Conservation (phyloP, 2,329 filamentous ascomycete genomes). For the Aspergillus fischeri region DNA sequence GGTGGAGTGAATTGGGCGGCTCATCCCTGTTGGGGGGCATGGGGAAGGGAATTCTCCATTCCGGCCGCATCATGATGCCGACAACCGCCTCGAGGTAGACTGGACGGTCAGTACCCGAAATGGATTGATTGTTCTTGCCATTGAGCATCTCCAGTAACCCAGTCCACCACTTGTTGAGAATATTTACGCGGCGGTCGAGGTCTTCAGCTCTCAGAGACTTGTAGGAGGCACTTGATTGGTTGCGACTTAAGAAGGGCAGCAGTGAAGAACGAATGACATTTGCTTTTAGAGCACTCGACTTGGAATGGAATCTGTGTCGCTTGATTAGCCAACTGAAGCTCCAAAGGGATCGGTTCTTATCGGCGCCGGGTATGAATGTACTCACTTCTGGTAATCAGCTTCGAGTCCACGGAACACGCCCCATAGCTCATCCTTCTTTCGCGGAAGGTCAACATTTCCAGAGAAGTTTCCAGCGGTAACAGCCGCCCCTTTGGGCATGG, state of each 20-base stretch:
- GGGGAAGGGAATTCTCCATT: constrained; percentile 73
- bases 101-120: constrained; percentile 79
- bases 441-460: constrained; percentile 35
- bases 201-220: constrained; percentile 69
- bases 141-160: constrained; percentile 77
- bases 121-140: constrained; percentile 67
- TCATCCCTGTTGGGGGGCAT: constrained; percentile 50
- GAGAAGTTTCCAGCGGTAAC: constrained; percentile 34
- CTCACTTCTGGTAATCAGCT: constrained; percentile 62
- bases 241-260: constrained; percentile 71
- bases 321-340: constrained; percentile 8
- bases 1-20: constrained; percentile 29
- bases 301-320: constrained; percentile 61
- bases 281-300: constrained; percentile 69
- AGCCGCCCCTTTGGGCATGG: constrained; percentile 43
- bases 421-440: constrained; percentile 67
- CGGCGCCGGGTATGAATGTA: not conserved
- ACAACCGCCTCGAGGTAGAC: constrained; percentile 73
- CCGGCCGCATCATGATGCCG: constrained; percentile 79
- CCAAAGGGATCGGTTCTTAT: not conserved
- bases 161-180: constrained; percentile 89
- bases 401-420: constrained; percentile 64
- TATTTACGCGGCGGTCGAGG: constrained; percentile 71
- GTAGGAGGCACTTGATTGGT: constrained; percentile 65
- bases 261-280: constrained; percentile 68